Evolutionary conservation across 768 basidiomycete species (phyloP), one percentile per base, ranked within the genome.

Genomic region (Naganishia onofrii): DNA sequence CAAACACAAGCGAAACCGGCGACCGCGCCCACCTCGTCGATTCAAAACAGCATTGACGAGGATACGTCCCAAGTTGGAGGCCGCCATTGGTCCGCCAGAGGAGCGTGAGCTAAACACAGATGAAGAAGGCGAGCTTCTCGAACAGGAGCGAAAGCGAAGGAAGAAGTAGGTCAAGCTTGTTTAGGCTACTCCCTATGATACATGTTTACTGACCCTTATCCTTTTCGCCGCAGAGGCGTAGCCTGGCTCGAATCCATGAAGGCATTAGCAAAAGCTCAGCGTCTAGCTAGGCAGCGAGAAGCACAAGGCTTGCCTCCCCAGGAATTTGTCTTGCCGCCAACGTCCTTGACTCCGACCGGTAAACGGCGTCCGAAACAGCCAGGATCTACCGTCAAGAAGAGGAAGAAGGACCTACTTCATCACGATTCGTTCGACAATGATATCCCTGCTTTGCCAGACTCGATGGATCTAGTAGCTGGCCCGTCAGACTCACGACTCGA

Each of bases 31-130:
- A 12, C 70, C 70, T n/a, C 54, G 70, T 19, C 66, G 70, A 31
- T 71, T 71, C 70, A 71, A 71, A 56, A 71, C 70, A 32, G 67
- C 66, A 28, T 52, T 71, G 38, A 71, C 70, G 3, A 66, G 70
- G 21, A 57, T 71, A 17, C 66, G 70, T n/a, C 70, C 70, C 9
- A 71, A 71, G 34, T 48, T 71, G 10, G 70, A 71, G 52, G 70
- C 70, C 0, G 70, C 70, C 8, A 57, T 71, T 19, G 54, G 38
- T 7, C 44, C 55, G 13, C 60, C 60, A 8, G 60, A 63, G 42
- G 60, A 63, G 60, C 60, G 60, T 2, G 60, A 63, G 19, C 15
- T 63, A 3, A 63, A 63, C 23, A 69, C 55, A 12, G 68, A 69
- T 23, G 70, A 71, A 46, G 70, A 71, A 57, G 66, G 36, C 23